phyloP scores from a whole-genome alignment of 2,329 filamentous ascomycete genomes.

The Alternaria gansuensis region DNA sequence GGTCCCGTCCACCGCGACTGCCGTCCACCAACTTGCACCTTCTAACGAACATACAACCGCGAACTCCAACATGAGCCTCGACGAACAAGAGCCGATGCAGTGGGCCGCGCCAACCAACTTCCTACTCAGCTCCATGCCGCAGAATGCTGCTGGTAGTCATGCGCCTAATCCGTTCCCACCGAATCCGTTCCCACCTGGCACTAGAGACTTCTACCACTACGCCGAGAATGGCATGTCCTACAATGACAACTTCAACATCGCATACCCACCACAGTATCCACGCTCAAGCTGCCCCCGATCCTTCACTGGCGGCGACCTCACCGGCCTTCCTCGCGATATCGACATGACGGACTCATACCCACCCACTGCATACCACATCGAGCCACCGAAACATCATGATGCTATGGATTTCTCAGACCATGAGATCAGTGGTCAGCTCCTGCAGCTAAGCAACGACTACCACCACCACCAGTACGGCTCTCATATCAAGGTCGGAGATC shows the following conservation, averaged over 20 bases:
- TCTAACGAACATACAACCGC: constrained; percentile 10
- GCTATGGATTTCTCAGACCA: constrained; percentile 32
- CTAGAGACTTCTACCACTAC: constrained; percentile 29
- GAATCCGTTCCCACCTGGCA: constrained; percentile 18
- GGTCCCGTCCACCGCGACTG: constrained; percentile 27
- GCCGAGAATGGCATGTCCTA: constrained; percentile 33
- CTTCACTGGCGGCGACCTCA: constrained; percentile 29
- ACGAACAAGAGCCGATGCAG: constrained; percentile 29
- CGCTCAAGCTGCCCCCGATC: constrained; percentile 37
- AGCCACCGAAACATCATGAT: constrained; percentile 38
- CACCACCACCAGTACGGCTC: constrained; percentile 30
- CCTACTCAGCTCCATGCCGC: constrained; percentile 20
- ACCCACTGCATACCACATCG: constrained; percentile 44
- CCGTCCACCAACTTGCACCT: constrained; percentile 22
- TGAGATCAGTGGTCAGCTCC: constrained; percentile 32
- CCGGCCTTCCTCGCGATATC: constrained; percentile 25
- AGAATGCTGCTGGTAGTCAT: constrained; percentile 26
- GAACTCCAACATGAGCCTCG: constrained; percentile 27
- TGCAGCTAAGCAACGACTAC: constrained; percentile 39
- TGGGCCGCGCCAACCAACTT: constrained; percentile 35
- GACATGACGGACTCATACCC: constrained; percentile 38
- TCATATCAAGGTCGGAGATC: constrained; percentile 31
- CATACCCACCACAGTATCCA: constrained; percentile 28
- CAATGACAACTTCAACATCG: constrained; percentile 34
- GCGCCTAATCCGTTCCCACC: constrained; percentile 21